phyloP scores from a whole-genome alignment of 345 rosid species.

The Hypericum androsaemum region DNA sequence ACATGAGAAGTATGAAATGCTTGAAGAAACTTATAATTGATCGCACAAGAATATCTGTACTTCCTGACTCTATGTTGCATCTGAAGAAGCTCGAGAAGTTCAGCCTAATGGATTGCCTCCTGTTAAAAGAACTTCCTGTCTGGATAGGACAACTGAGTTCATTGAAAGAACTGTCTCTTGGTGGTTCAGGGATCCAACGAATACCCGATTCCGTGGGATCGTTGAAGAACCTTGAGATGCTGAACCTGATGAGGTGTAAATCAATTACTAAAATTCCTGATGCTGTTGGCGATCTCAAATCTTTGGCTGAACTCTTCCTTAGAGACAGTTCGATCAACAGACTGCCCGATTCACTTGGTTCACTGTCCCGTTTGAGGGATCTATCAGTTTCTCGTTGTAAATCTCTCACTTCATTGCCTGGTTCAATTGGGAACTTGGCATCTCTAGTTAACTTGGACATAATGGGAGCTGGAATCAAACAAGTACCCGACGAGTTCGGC shows the following conservation, averaged over 20 bases:
- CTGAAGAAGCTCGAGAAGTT: slow-evolving; percentile 14
- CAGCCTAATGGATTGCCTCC: slow-evolving; percentile 9
- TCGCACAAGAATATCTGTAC: slow-evolving; percentile 5
- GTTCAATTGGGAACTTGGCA: background rate
- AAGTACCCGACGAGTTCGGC: background rate
- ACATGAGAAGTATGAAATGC: slow-evolving; percentile 9
- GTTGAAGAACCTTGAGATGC: slow-evolving; percentile 6
- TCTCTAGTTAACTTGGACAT: background rate
- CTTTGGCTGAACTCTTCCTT: slow-evolving; percentile 3
- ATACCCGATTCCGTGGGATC: slow-evolving; percentile 10
- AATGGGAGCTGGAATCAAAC: background rate
- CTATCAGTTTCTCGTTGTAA: background rate
- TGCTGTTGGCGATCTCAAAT: slow-evolving; percentile 14
- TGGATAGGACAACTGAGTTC: slow-evolving; percentile 13
- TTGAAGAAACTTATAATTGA: slow-evolving; percentile 16
- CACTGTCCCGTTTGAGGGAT: background rate
- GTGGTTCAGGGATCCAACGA: slow-evolving; percentile 1
- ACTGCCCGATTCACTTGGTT: background rate
- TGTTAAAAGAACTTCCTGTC: slow-evolving; percentile 4
- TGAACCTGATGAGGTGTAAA: slow-evolving; percentile 13
- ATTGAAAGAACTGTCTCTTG: slow-evolving; percentile 12
- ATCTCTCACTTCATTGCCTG: background rate
- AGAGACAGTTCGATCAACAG: background rate
- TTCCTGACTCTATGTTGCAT: slow-evolving; percentile 8
- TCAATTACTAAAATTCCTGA: slow-evolving; percentile 11